Conservation (phyloP, 2,329 filamentous ascomycete species). For the Arthroderma uncinatum region DNA sequence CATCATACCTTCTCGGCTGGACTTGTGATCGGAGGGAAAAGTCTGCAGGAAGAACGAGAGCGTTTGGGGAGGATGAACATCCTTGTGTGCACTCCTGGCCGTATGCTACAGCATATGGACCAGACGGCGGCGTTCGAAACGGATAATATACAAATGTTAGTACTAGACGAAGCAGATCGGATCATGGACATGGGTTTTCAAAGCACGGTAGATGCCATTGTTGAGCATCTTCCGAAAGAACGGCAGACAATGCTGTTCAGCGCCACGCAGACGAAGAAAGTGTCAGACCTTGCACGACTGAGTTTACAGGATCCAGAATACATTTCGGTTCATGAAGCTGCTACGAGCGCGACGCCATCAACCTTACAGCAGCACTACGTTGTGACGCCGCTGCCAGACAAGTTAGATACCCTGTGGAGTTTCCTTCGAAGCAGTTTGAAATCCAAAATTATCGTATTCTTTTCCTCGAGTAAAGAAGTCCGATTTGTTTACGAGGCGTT, state of each 20-base stretch:
- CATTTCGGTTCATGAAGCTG: conserved; percentile 80
- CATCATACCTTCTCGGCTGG: conserved; percentile 87
- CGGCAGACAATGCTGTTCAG: conserved; percentile 92
- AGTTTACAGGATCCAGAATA: conserved; percentile 89
- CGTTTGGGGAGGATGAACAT: conserved; percentile 90
- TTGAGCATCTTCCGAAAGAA: conserved; percentile 76
- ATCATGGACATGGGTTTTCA: conserved; percentile 98
- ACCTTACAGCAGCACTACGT: conserved; percentile 87
- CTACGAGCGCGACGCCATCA: conserved; percentile 65
- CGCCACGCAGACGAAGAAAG: conserved; percentile 88
- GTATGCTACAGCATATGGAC: conserved; percentile 91
- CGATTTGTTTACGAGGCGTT: conserved; percentile 92
- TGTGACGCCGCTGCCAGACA: conserved; percentile 71
- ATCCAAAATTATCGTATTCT: conserved; percentile 87
- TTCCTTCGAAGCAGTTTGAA: conserved; percentile 88
- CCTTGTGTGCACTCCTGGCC: conserved; percentile 83
- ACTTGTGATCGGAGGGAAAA: conserved; percentile 87
- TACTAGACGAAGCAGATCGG: conserved; percentile 89
- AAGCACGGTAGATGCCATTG: conserved; percentile 74
- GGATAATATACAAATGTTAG: conserved; percentile 81
- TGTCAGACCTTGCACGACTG: conserved; percentile 80
- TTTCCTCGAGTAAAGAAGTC: conserved; percentile 93
- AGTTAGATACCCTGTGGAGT: conserved; percentile 82
- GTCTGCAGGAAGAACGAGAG: conserved; percentile 73
- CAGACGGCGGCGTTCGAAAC: conserved; percentile 85